Conservation (phyloP, 2,329 filamentous ascomycete genomes). For the Cytospora paraplurivora region DNA sequence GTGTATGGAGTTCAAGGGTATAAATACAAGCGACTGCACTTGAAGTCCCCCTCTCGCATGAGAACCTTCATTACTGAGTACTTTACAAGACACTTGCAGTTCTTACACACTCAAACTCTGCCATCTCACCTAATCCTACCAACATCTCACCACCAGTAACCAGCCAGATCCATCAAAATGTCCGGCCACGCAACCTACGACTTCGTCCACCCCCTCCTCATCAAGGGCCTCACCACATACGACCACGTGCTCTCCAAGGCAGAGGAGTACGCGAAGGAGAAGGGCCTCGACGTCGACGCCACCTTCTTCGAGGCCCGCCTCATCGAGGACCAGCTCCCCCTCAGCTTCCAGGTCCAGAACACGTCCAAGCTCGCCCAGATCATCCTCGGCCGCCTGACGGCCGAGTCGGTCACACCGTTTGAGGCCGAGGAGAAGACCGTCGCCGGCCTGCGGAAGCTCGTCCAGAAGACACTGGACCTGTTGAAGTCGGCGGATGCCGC, state of each 20-base stretch:
- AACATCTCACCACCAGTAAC: background rate
- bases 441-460: conserved; percentile 24
- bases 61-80: background rate
- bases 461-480: conserved; percentile 26
- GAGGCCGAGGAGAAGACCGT: conserved; percentile 31
- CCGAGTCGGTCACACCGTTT: conserved; percentile 30
- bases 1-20: background rate
- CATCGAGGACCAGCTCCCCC: conserved; percentile 38
- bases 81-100: background rate
- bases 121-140: background rate
- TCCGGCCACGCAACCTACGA: conserved; percentile 34
- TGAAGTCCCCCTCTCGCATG: background rate
- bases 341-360: conserved; percentile 40
- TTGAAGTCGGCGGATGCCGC: conserved; percentile 35
- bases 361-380: conserved; percentile 35
- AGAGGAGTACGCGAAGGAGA: conserved; percentile 35
- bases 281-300: conserved; percentile 34
- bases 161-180: conserved; percentile 29
- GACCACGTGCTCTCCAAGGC: conserved; percentile 37
- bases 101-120: background rate
- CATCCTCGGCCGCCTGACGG: conserved; percentile 35
- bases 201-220: conserved; percentile 35
- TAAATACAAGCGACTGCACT: background rate
- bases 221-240: conserved; percentile 37
- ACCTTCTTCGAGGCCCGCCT: conserved; percentile 36